Percentiles rank a stretch among this genome's conserved stretches.
Evolutionary conservation across 163 green algal genomes (phyloP).

Genomic region (Scenedesmus sp.): DNA sequence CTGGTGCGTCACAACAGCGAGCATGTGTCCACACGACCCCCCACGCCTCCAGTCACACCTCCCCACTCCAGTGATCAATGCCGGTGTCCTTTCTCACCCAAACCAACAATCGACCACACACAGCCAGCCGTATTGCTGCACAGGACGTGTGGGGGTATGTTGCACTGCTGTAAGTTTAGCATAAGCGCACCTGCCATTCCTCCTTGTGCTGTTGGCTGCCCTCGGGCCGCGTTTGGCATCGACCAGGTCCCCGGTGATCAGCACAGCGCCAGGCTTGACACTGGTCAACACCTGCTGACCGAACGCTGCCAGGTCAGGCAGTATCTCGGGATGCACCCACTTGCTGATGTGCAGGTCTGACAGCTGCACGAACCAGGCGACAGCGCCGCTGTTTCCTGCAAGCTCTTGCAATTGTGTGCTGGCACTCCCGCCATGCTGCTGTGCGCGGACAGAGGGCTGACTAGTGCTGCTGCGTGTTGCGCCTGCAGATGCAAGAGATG

Average conservation of each 20-base stretch:
- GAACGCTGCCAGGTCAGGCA: constrained; percentile 68
- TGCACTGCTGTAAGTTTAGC: too few relatives aligned
- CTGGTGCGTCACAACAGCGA: too few relatives aligned
- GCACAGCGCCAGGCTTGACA: constrained; percentile 55
- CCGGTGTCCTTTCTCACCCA: too few relatives aligned
- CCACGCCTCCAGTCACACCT: too few relatives aligned
- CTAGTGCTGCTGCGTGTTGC: background rate
- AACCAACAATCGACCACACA: too few relatives aligned
- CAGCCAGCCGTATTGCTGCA: too few relatives aligned
- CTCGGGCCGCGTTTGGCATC: constrained; percentile 73
- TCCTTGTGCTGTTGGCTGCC: constrained; percentile 67
- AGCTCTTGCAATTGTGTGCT: background rate
- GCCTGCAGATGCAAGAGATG: background rate
- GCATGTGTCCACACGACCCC: too few relatives aligned
- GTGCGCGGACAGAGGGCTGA: background rate
- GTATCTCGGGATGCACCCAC: constrained; percentile 56
- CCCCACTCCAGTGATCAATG: too few relatives aligned
- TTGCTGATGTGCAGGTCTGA: constrained; percentile 71
- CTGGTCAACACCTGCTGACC: constrained; percentile 43
- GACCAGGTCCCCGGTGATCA: constrained; percentile 83
- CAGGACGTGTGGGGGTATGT: too few relatives aligned
- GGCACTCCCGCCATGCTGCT: background rate
- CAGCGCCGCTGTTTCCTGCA: background rate
- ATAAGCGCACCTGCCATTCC: constrained; percentile 79
- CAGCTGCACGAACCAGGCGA: constrained; percentile 67